Evolutionary conservation across 257 asterid species (phyloP), one percentile per base, ranked within the genome.

Genomic region (Ligustrum vulgare): DNA sequence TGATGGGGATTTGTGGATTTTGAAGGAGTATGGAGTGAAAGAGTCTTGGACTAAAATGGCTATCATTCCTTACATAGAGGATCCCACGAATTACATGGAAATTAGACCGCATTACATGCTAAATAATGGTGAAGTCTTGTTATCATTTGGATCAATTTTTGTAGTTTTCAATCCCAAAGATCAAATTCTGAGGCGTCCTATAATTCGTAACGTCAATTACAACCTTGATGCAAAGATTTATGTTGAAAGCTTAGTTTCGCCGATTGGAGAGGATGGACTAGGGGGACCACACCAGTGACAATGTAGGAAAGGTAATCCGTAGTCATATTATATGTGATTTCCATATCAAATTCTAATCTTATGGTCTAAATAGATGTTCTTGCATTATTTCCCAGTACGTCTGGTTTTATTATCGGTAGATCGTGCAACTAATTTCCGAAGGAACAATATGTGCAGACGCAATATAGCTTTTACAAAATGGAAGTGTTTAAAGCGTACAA

Each of bases 1-100:
- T 4, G 12, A 60, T n/a, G 83, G 75, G 0, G 87, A 87, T 70
- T 56, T 89, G 72, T 91, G 90, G 96, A 58, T 80, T 41, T 76
- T 84, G 86, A 78, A 81, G 76, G 72, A 86, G 49, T 81, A 80
- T 62, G 82, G 86, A 23, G 76, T 73, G 2, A 75, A 71, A 8
- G 79, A 60, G n/a, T 77, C 77, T 5, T 91, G 89, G 91, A 79
- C 75, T 18, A 87, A 86, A 63, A 51, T 89, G 71, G 78, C 39
- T 41, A 77, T 65, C 3, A 54, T 89, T 73, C 81, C 86, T 18
- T 84, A 73, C 51, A 8, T 73, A 56, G 75, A 77, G 72, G 69
- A 58, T 41, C 78, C 84, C 3, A 72, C 68, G 51, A 80, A 54
- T 73, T 35, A 23, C 43, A 34, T 47, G 2, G 75, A 72, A 51